Evolutionary conservation across 495 filamentous ascomycete species (phyloP), one percentile per base, ranked within the genome.

Genomic region (Penicillium longicatenatum): DNA sequence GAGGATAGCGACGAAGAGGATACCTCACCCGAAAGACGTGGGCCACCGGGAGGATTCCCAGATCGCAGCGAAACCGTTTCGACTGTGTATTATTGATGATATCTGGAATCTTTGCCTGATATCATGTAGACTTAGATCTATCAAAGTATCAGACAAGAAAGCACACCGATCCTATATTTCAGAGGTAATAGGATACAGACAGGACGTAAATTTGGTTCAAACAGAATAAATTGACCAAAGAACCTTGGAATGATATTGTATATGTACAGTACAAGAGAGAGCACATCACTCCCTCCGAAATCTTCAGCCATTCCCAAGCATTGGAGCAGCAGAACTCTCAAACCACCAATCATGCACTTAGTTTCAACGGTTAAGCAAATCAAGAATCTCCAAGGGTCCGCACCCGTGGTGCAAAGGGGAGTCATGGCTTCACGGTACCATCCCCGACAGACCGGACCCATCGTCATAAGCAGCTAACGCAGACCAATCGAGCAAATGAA

Each of bases 1-100:
- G 75, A 70, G 16, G 75, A 79, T 31, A 75, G 74, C 50, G 75
- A 79, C 62, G 68, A 82, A 78, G 78, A 68, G 79, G 78, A 68
- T 72, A 42, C 68, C 60, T 33, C 73, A 77, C 4, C 45, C 41
- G 51, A 47, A 30, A 19, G 19, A 2, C 76, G 52, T 17, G 81
- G 79, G 44, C 71, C 75, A 19, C 70, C 71, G 1, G 86, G 86
- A 6, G 60, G 57, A 42, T 72, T 74, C 47, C 77, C 75, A 0
- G 71, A 74, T 30, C 65, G 75, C 22, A 70, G 62, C 5, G 68
- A 74, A 29, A 68, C 67, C 14, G 61, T 62, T 11, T 67, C 64
- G 10, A 78, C 65, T 58, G 68, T 68, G 52, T 82, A 83, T 58
- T 83, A 79, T 60, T 75, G 57, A 67, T 50, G 74, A 85, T 66